Conservation (phyloP, 306 rosid genomes). For the Citrullus amarus region DNA sequence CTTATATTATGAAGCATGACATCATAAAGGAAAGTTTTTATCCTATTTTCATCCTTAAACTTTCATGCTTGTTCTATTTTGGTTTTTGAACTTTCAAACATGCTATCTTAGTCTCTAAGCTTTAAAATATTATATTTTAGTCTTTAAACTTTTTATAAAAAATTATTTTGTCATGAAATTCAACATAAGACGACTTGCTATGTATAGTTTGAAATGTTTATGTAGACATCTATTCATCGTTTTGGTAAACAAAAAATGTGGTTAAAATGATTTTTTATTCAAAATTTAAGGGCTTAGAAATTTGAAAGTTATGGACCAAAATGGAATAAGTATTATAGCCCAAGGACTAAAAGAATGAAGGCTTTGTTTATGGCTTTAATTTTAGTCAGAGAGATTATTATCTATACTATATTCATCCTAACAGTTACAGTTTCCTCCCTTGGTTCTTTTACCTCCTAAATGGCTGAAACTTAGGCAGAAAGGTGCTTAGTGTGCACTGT, state of each 20-base stretch:
- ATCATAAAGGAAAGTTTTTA: neutral
- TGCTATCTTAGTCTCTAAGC: neutral
- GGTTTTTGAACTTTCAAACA: neutral
- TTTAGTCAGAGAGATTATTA: neutral
- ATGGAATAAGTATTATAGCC: neutral
- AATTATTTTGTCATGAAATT: neutral
- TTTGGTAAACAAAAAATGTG: neutral
- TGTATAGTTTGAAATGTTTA: neutral
- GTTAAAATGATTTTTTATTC: neutral
- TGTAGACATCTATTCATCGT: neutral
- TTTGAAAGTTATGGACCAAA: neutral
- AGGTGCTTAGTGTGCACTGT: neutral
- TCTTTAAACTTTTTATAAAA: neutral
- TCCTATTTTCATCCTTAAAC: neutral
- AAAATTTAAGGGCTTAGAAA: neutral
- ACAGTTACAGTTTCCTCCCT: neutral
- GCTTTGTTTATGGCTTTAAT: neutral
- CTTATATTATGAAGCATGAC: neutral
- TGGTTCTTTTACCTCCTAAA: neutral
- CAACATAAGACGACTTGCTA: neutral
- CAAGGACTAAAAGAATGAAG: neutral
- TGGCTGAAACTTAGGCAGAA: neutral
- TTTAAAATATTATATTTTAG: neutral
- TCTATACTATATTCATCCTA: neutral
- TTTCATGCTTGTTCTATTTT: neutral